Evolutionary conservation across 805 yeast species (phyloP).

Genomic region (Komagataella phaffii): DNA sequence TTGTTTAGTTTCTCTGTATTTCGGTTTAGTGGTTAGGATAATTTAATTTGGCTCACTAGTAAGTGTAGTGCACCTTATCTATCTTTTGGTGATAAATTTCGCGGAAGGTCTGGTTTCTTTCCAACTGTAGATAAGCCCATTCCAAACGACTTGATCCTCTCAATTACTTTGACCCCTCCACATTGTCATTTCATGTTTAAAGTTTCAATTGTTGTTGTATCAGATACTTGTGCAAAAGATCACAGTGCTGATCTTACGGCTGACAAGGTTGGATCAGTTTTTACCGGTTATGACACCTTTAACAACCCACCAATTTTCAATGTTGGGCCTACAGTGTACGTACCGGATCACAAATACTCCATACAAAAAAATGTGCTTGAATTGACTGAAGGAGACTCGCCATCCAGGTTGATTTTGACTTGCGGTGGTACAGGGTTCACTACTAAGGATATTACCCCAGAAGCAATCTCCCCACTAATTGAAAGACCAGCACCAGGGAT

Average conservation of each 20-base stretch:
- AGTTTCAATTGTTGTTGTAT: constrained; percentile 23
- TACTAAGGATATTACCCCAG: constrained; percentile 33
- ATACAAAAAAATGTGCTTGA: constrained; percentile 16
- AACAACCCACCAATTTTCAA: constrained; percentile 4
- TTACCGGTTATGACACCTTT: constrained; percentile 12
- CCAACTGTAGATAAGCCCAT: not conserved
- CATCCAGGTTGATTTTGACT: constrained; percentile 23
- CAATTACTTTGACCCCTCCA: not conserved
- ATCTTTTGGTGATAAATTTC: not conserved
- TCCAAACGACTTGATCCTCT: not conserved
- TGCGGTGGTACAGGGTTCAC: constrained; percentile 44
- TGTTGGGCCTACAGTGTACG: constrained; percentile 8
- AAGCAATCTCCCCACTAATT: constrained; percentile 28
- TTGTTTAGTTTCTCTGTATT: too few species aligned
- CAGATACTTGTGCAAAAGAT: constrained; percentile 25
- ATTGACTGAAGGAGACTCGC: constrained; percentile 12
- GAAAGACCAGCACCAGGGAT: constrained; percentile 34
- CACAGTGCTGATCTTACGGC: constrained; percentile 12
- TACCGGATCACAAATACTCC: constrained; percentile 21
- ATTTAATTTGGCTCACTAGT: not conserved
- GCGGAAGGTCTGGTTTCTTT: not conserved
- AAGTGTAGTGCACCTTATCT: too few species aligned
- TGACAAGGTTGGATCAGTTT: constrained; percentile 10
- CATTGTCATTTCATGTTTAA: constrained; percentile 4
- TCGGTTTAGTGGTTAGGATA: too few species aligned